phyloP scores from a whole-genome alignment of 1,284 basidiomycete genomes.

The Cystobasidium sp. region DNA sequence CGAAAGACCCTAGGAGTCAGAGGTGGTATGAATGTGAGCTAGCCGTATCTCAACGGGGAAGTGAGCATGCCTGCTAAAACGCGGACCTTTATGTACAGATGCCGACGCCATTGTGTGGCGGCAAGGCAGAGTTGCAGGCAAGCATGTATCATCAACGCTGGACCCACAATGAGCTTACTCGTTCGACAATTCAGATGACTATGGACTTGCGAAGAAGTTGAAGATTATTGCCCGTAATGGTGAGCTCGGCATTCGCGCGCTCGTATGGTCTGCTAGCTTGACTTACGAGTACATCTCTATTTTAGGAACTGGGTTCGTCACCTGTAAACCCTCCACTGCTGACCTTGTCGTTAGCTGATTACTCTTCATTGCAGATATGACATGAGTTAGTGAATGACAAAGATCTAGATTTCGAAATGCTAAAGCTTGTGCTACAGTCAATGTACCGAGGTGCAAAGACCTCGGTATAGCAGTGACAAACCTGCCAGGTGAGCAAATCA shows the following conservation, averaged over 20 bases:
- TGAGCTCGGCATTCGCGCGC: background rate
- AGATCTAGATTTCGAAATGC: conserved; percentile 42
- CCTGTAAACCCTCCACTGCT: background rate
- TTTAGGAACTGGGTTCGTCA: conserved; percentile 34
- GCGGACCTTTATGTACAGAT: conserved; percentile 3
- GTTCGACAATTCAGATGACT: conserved; percentile 38
- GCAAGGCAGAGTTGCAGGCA: conserved; percentile 26
- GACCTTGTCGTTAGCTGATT: background rate
- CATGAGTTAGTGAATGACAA: conserved; percentile 13
- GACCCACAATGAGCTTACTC: background rate
- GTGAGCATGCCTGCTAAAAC: background rate
- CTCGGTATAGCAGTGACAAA: conserved; percentile 48
- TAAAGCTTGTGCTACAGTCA: conserved; percentile 54
- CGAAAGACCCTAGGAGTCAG: conserved; percentile 28
- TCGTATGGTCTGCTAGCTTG: background rate
- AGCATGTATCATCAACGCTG: background rate
- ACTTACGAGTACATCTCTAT: background rate
- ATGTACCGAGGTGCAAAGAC: conserved; percentile 36
- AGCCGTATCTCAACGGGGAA: background rate
- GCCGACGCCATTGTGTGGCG: conserved; percentile 40
- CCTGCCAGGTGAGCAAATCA: conserved; percentile 46
- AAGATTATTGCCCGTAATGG: conserved; percentile 49
- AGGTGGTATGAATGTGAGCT: conserved; percentile 40
- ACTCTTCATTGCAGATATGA: conserved; percentile 14
- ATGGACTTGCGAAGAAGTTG: conserved; percentile 47